These are phyloP conservation scores for Ascoidea rubescens DNA, from an alignment of 805 yeast species.

Conservation along the genomic window DNA sequence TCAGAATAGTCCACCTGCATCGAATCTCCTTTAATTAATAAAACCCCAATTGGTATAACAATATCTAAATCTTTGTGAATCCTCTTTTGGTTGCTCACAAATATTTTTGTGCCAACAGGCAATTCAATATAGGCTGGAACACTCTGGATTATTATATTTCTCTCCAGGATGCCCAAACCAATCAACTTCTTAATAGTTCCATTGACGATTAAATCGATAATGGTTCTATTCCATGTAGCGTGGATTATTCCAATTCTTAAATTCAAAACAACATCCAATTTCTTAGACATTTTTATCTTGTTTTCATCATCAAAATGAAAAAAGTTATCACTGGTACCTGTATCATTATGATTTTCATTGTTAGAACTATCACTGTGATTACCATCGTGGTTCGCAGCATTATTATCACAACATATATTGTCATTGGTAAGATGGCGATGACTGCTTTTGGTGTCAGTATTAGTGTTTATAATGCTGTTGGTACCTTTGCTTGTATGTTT, in stretches of 20 bases:
- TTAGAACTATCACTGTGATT: too few species aligned
- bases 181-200: conserved; percentile 57
- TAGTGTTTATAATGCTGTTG: too few species aligned
- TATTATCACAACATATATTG: too few species aligned
- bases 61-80: conserved; percentile 41
- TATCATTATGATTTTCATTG: too few species aligned
- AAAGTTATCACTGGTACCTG: too few species aligned
- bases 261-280: conserved; percentile 39
- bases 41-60: conserved; percentile 83
- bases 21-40: conserved; percentile 82
- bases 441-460: too few species aligned
- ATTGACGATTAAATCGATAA: conserved; percentile 65
- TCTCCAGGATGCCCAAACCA: conserved; percentile 57
- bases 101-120: conserved; percentile 62
- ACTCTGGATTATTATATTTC: conserved; percentile 65
- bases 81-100: conserved; percentile 28
- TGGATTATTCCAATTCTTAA: conserved; percentile 78
- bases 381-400: too few species aligned
- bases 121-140: conserved; percentile 95
- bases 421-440: too few species aligned
- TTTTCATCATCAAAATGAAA: too few species aligned
- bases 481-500: too few species aligned
- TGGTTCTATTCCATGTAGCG: conserved; percentile 84
- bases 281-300: too few species aligned
- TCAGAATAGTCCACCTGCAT: conserved; percentile 98